Base-by-base conservation (phyloP, 768 basidiomycete species). In the Amylocystis lapponica region DNA sequence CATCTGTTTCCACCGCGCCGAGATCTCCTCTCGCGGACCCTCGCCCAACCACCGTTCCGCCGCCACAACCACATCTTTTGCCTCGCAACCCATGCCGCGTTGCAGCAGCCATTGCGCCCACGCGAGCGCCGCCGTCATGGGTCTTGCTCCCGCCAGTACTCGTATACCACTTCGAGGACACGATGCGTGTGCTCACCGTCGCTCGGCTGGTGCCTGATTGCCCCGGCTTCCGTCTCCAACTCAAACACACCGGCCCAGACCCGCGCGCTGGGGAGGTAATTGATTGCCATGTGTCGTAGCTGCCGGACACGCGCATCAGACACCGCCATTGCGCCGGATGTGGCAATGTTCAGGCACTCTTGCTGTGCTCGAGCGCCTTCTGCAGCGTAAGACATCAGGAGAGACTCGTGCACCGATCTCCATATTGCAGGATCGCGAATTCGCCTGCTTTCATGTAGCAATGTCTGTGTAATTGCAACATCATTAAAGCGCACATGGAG, bases 51-150 rank as follows among this genome's bases (percentile, higher is more conserved):
- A 59, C 33, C 53, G 49, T 54, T 59, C 55, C 46, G 56, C 63
- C 40, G 53, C 56, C 30, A 58, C 61, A 36, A 76, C 60, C 31
- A 67, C 56, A 32, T 50, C 62, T 27, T 59, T 62, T 42, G 69
- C 74, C 48, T 65, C 68, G 38, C 56, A 60, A 27, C 72, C 75
- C 41, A 62, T 55, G 26, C 68, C 72, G 39, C 58, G 53, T 33
- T 44, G 47, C 54, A 70, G 53, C 23, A 79, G 47, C 76, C 78
- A 79, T 41, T 54, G 51, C 13, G 69, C 74, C 72, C 72, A 78
- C 45, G 55, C 63, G 36, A 66, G 48, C 27, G 63, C 59, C 30
- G 76, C 74, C 43, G 58, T 62, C 34, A 63, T 36, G 17, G 42
- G 23, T 72, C 69, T 39, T 58, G 46, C 39, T 51, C 51, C 21